Evolutionary conservation across 2,329 filamentous ascomycete species (phyloP).

Genomic region (Penicillium fuscoglaucum): DNA sequence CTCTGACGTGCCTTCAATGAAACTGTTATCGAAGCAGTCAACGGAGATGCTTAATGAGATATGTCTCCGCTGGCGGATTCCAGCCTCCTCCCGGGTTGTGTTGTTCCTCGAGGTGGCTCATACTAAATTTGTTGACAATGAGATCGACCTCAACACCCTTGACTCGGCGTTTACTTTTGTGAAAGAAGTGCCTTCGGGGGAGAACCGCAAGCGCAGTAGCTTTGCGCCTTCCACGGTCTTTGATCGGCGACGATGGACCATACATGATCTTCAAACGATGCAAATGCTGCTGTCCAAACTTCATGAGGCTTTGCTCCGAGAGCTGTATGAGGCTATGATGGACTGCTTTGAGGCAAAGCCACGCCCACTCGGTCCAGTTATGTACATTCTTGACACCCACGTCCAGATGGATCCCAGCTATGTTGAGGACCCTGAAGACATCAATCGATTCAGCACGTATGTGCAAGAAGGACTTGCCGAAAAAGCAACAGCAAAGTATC

Average conservation of each 20-base stretch:
- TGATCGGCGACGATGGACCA: slow-evolving; percentile 66
- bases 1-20: slow-evolving; percentile 52
- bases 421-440: slow-evolving; percentile 66
- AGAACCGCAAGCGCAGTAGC: slow-evolving; percentile 58
- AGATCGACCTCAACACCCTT: slow-evolving; percentile 76
- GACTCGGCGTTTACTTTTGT: slow-evolving; percentile 80
- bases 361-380: slow-evolving; percentile 73
- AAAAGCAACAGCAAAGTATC: slow-evolving; percentile 77
- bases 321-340: slow-evolving; percentile 84
- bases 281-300: slow-evolving; percentile 72
- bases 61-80: slow-evolving; percentile 83
- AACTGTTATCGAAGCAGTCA: slow-evolving; percentile 70
- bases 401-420: slow-evolving; percentile 78
- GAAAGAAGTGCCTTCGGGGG: slow-evolving; percentile 68
- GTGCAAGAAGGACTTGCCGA: slow-evolving; percentile 71
- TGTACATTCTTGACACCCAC: slow-evolving; percentile 79
- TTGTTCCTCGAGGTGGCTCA: slow-evolving; percentile 80
- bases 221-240: slow-evolving; percentile 49
- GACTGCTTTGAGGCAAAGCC: slow-evolving; percentile 87
- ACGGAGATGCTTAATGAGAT: slow-evolving; percentile 82
- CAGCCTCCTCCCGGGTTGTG: slow-evolving; percentile 75
- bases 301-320: slow-evolving; percentile 79
- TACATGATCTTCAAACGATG: slow-evolving; percentile 69
- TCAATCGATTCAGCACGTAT: slow-evolving; percentile 69
- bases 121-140: slow-evolving; percentile 81